Conservation (phyloP, 495 filamentous ascomycete genomes). For the Xylaria scruposa region DNA sequence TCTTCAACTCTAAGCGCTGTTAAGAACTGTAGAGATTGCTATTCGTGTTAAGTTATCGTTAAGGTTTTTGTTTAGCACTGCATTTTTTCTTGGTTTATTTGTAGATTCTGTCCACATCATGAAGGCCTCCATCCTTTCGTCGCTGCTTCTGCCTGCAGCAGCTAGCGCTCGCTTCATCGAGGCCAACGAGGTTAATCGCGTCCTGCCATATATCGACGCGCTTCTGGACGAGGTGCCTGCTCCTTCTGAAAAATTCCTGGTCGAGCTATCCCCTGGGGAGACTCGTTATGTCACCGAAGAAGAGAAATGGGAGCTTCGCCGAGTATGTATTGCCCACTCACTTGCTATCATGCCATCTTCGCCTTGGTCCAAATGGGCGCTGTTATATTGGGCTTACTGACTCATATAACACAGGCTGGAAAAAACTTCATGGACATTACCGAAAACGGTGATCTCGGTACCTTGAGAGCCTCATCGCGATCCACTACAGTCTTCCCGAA, state of each 20-base stretch:
- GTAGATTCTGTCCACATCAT: constrained; percentile 34
- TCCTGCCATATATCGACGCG: constrained; percentile 46
- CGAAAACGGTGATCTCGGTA: constrained; percentile 65
- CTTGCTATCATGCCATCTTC: neutral
- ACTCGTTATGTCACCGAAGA: constrained; percentile 89
- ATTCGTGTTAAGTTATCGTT: neutral
- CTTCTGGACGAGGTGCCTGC: constrained; percentile 43
- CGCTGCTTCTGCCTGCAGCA: constrained; percentile 55
- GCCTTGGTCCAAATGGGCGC: neutral
- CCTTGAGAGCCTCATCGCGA: constrained; percentile 45
- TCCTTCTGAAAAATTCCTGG: constrained; percentile 65
- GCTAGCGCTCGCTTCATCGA: constrained; percentile 60
- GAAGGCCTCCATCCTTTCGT: constrained; percentile 54
- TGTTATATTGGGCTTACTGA: constrained; percentile 25
- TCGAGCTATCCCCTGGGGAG: constrained; percentile 87
- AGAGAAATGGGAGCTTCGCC: constrained; percentile 88
- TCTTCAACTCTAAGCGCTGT: neutral
- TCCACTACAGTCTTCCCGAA: constrained; percentile 67
- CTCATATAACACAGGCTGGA: constrained; percentile 64
- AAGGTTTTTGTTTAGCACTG: neutral
- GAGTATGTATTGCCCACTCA: constrained; percentile 61
- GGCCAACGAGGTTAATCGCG: constrained; percentile 49
- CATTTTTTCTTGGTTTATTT: neutral
- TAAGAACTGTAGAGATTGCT: neutral
- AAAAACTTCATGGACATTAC: constrained; percentile 96